These are phyloP conservation scores for Lentinus brumalis DNA, from an alignment of 768 basidiomycete genomes.

Conservation along the genomic window DNA sequence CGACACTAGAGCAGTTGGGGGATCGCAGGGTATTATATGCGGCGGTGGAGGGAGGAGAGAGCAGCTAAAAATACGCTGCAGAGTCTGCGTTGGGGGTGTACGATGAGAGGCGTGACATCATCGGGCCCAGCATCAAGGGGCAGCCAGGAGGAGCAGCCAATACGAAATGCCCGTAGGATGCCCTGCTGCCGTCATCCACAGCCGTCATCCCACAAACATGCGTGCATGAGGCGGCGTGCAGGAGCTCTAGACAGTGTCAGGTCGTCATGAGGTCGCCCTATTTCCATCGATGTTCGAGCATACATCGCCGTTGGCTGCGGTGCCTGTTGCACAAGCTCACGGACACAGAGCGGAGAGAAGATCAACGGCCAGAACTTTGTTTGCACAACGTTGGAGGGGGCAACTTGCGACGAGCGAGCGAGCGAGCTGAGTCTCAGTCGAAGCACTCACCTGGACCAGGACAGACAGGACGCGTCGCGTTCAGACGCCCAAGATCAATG, in stretches of 20 bases:
- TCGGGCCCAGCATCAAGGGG: background rate
- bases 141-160: slow-evolving; percentile 3
- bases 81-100: background rate
- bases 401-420: no score
- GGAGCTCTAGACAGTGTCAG: background rate
- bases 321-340: background rate
- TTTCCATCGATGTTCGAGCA: background rate
- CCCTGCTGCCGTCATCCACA: background rate
- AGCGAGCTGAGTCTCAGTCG: background rate
- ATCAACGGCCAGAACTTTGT: background rate
- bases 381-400: no score
- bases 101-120: slow-evolving; percentile 10
- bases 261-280: background rate
- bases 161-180: background rate
- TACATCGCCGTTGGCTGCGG: background rate
- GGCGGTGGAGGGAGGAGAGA: no score
- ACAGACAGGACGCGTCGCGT: background rate
- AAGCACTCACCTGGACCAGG: background rate
- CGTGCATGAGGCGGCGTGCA: background rate
- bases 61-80: slow-evolving; percentile 2
- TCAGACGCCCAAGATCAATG: no score
- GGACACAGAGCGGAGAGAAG: background rate
- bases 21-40: background rate
- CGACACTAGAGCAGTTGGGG: background rate
- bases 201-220: slow-evolving; percentile 6